Evolutionary conservation across 2,329 filamentous ascomycete species (phyloP).

Genomic region (Penicillium freii): DNA sequence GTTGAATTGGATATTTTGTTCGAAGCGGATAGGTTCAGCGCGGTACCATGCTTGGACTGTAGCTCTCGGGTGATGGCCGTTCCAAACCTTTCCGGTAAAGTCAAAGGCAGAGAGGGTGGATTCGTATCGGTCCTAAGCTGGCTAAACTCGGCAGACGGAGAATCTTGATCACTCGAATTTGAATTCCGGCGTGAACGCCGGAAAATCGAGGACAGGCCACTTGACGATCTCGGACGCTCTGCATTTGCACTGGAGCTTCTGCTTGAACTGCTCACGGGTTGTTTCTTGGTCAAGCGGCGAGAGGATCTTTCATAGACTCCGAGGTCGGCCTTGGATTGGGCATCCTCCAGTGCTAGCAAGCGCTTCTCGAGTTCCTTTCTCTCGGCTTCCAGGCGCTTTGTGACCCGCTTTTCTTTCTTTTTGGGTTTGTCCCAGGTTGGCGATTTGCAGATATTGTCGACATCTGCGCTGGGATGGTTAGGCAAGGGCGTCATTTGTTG

Average conservation of each 20-base stretch:
- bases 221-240: slow-evolving; percentile 27
- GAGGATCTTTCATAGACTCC: slow-evolving; percentile 23
- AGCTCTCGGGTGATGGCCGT: slow-evolving; percentile 33
- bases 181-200: slow-evolving; percentile 29
- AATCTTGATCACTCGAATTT: slow-evolving; percentile 17
- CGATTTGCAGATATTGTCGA: slow-evolving; percentile 16
- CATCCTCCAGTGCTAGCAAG: slow-evolving; percentile 20
- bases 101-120: slow-evolving; percentile 24
- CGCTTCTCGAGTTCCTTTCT: slow-evolving; percentile 33
- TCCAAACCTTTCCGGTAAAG: slow-evolving; percentile 32
- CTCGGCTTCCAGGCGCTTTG: slow-evolving; percentile 34
- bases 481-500: slow-evolving; percentile 5
- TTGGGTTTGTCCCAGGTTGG: slow-evolving; percentile 23
- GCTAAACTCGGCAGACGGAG: slow-evolving; percentile 1
- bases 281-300: slow-evolving; percentile 38
- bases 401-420: slow-evolving; percentile 34
- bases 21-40: slow-evolving; percentile 16
- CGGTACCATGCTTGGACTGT: slow-evolving; percentile 21
- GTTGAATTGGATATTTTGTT: slow-evolving; percentile 4
- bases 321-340: slow-evolving; percentile 18
- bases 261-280: slow-evolving; percentile 30
- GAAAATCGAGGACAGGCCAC: slow-evolving; percentile 29
- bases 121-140: slow-evolving; percentile 9
- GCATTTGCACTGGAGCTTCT: slow-evolving; percentile 32
- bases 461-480: slow-evolving; percentile 2